A percentile compares a stretch with the other conserved stretches of the same genome.
Conservation (phyloP, 2,329 filamentous ascomycete genomes). For the Gyromitra esculenta region DNA sequence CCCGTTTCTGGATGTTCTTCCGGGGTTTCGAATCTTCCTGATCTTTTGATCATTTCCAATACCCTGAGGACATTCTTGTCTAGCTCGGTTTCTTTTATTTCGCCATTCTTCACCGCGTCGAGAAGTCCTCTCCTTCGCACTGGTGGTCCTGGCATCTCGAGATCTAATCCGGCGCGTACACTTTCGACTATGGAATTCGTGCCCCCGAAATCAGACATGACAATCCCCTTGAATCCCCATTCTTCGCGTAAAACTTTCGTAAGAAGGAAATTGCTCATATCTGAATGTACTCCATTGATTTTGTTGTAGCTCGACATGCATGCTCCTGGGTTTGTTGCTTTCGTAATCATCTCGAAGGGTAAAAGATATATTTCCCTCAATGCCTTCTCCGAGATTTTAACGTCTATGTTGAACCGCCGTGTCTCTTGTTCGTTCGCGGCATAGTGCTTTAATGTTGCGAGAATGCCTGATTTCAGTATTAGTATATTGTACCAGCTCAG, state of each 20-base stretch:
- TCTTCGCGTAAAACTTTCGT: conserved; percentile 63
- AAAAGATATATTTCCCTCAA: conserved; percentile 72
- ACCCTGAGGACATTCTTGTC: conserved; percentile 64
- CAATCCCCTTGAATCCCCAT: conserved; percentile 63
- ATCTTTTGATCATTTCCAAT: conserved; percentile 20
- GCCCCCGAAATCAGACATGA: conserved; percentile 63
- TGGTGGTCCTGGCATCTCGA: conserved; percentile 64
- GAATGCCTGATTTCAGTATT: not conserved
- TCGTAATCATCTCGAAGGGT: conserved; percentile 71
- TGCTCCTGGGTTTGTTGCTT: conserved; percentile 67
- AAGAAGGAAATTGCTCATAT: conserved; percentile 62
- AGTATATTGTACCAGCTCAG: not conserved
- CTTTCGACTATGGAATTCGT: conserved; percentile 63
- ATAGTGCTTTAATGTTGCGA: conserved; percentile 36
- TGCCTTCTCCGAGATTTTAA: conserved; percentile 66
- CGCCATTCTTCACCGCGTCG: conserved; percentile 65
- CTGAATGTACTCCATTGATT: conserved; percentile 65
- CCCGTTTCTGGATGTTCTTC: conserved; percentile 20
- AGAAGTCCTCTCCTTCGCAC: conserved; percentile 59
- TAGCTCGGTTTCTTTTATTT: conserved; percentile 64
- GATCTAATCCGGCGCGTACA: conserved; percentile 63
- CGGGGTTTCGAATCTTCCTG: conserved; percentile 18
- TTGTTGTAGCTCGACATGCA: conserved; percentile 71
- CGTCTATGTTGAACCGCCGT: conserved; percentile 64
- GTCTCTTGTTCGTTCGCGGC: conserved; percentile 66